Percentiles rank a stretch among this genome's conserved stretches.
Evolutionary conservation across 352 stramenopile genomes (phyloP).

Genomic region (Phytophthora rubi): DNA sequence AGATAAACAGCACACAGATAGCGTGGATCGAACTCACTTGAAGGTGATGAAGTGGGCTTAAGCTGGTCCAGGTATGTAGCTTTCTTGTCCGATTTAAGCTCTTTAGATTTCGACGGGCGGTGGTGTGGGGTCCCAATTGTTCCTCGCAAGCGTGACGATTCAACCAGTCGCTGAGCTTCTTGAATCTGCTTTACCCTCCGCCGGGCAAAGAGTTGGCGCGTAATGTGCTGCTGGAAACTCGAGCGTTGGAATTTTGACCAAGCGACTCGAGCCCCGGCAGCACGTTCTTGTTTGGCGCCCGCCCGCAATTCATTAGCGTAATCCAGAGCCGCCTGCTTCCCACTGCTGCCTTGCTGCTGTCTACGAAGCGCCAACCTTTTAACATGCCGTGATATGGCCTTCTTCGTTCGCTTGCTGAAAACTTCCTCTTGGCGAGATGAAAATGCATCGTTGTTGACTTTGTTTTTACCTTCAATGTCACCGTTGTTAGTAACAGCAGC

Average conservation of each 20-base stretch:
- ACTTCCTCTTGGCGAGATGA: neutral
- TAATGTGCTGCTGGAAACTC: slow-evolving; percentile 65
- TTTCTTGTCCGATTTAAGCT: neutral
- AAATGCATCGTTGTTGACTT: neutral
- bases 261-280: slow-evolving; percentile 5
- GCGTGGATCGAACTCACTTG: slow-evolving; percentile 10
- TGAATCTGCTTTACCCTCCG: slow-evolving; percentile 29
- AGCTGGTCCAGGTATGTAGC: slow-evolving; percentile 44
- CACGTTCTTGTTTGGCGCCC: neutral
- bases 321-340: neutral
- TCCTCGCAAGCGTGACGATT: slow-evolving; percentile 34
- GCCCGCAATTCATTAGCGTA: neutral
- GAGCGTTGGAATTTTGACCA: slow-evolving; percentile 63
- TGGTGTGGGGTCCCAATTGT: neutral
- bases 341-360: neutral
- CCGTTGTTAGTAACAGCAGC: neutral
- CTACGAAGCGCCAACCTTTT: slow-evolving; percentile 22
- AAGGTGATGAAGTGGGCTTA: slow-evolving; percentile 8
- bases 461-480: neutral
- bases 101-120: slow-evolving; percentile 5
- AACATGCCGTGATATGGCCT: slow-evolving; percentile 26
- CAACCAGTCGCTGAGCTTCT: slow-evolving; percentile 27
- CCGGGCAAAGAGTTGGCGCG: slow-evolving; percentile 54
- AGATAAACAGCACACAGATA: slow-evolving; percentile 66
- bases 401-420: slow-evolving; percentile 28